Base-by-base conservation (phyloP, 192 early-diverging fungal genomes). In the Entomortierella parvispora region DNA sequence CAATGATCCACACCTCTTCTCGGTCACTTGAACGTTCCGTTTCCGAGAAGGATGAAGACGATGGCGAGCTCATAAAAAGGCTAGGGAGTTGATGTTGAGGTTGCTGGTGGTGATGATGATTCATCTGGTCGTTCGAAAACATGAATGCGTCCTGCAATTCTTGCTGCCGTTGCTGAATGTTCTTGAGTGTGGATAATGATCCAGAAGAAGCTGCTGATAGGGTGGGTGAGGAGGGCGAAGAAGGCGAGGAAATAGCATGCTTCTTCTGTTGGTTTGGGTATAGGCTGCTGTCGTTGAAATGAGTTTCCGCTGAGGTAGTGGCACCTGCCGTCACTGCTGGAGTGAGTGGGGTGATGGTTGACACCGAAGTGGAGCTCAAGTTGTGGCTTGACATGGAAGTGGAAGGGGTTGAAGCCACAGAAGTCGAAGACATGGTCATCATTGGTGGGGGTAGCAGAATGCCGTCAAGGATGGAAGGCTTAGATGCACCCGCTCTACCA, bases 1-100 rank as follows among this genome's bases (percentile, higher is more conserved):
- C 78, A 61, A 70, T 71, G 33, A 71, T 71, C 65, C 69, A 71
- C 4, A 80, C 67, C 51, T 71, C 81, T 63, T 82, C 75, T 54
- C 81, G 40, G 51, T 82, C 74, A 20, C 61, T 77, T 15, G 61
- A 37, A 59, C 68, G 68, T 29, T 77, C 74, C 5, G 49, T 18
- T 49, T 77, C 74, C 15, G 74, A 77, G 2, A 40, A 40, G 12
- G 37, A 40, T 40, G 37, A 40, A 5, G 37, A 40, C 37, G 37
- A 40, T 9, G 37, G 37, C 12, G 65, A 29, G 10, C 66, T 65
- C 29, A 68, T 45, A 22, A 77, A 48, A 14, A 68, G 37, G 40
- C 74, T 77, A 10, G 74, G 74, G 43, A 67, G 72, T 32, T 77
- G 74, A 40, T 40, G 37, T 40, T 40, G 37, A 9, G 37, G 37